Evolutionary conservation across 805 yeast genomes (phyloP).

Genomic region (Kuraishia cidri): DNA sequence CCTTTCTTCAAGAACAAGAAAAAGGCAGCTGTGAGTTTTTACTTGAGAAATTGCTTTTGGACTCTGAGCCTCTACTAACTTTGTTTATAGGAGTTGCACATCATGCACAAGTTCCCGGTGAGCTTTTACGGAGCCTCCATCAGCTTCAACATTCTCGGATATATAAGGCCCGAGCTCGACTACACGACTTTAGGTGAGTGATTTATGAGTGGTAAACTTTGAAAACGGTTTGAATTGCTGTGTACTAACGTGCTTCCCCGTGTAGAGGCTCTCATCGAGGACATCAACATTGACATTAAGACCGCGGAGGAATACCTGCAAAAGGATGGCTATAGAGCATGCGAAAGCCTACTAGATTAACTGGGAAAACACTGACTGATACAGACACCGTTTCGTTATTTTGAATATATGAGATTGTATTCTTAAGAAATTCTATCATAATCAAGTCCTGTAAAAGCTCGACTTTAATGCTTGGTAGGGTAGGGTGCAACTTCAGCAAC

Average conservation of each 20-base stretch:
- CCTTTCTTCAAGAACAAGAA: slow-evolving; percentile 78
- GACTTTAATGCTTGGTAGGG: too few relatives aligned
- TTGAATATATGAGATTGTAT: too few relatives aligned
- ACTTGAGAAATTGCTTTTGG: neutral
- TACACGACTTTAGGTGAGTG: slow-evolving; percentile 54
- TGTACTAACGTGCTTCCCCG: slow-evolving; percentile 2
- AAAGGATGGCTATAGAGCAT: slow-evolving; percentile 28
- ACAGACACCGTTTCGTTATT: too few relatives aligned
- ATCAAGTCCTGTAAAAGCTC: too few relatives aligned
- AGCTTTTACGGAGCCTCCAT: slow-evolving; percentile 81
- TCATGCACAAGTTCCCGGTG: slow-evolving; percentile 59
- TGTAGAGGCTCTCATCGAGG: slow-evolving; percentile 72
- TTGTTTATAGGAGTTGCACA: slow-evolving; percentile 51
- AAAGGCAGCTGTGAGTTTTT: slow-evolving; percentile 49
- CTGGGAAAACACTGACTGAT: too few relatives aligned
- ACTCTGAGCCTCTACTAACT: slow-evolving; percentile 1
- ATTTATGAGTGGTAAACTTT: too few relatives aligned
- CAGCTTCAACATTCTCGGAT: slow-evolving; percentile 69
- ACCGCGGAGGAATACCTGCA: slow-evolving; percentile 48
- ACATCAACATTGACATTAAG: slow-evolving; percentile 71
- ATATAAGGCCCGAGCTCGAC: slow-evolving; percentile 83
- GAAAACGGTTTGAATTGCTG: neutral
- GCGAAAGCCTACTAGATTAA: slow-evolving; percentile 10
- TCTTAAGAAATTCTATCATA: too few relatives aligned
- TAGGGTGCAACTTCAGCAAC: too few relatives aligned